Evolutionary conservation across 192 early-diverging fungal species (phyloP).

Genomic region (Coemansia sp.): DNA sequence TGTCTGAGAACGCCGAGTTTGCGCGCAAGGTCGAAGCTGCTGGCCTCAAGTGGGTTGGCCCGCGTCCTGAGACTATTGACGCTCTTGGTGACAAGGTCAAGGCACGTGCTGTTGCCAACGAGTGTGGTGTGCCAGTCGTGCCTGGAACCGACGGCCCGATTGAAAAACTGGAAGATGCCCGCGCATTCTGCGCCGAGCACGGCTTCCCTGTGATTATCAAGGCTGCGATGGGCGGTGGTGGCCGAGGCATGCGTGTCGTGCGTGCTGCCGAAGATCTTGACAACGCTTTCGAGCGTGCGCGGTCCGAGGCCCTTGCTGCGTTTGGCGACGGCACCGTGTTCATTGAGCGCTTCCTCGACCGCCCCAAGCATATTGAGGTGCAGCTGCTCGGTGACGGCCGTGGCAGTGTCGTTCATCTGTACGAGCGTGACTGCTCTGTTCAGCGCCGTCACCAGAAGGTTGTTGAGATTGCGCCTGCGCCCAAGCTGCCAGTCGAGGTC

Average conservation of each 20-base stretch:
- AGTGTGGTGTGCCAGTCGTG: conserved; percentile 84
- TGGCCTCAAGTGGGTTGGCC: conserved; percentile 92
- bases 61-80: conserved; percentile 78
- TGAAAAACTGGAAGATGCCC: conserved; percentile 59
- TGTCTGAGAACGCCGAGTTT: conserved; percentile 92
- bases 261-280: conserved; percentile 68
- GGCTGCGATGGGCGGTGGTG: conserved; percentile 95
- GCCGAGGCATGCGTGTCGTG: conserved; percentile 95
- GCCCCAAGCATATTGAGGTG: conserved; percentile 95
- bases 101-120: conserved; percentile 78
- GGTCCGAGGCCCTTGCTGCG: conserved; percentile 83
- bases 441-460: conserved; percentile 98
- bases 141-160: conserved; percentile 91
- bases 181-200: conserved; percentile 71
- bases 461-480: conserved; percentile 86
- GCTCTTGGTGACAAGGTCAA: conserved; percentile 94
- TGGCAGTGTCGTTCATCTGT: conserved; percentile 88
- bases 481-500: conserved; percentile 61
- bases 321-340: conserved; percentile 98
- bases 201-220: conserved; percentile 97
- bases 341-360: conserved; percentile 89
- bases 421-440: conserved; percentile 96
- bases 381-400: conserved; percentile 85
- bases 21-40: conserved; percentile 84
- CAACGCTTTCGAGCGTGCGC: conserved; percentile 78